phyloP scores from a whole-genome alignment of 495 filamentous ascomycete species.

The Aspergillus taichungensis region DNA sequence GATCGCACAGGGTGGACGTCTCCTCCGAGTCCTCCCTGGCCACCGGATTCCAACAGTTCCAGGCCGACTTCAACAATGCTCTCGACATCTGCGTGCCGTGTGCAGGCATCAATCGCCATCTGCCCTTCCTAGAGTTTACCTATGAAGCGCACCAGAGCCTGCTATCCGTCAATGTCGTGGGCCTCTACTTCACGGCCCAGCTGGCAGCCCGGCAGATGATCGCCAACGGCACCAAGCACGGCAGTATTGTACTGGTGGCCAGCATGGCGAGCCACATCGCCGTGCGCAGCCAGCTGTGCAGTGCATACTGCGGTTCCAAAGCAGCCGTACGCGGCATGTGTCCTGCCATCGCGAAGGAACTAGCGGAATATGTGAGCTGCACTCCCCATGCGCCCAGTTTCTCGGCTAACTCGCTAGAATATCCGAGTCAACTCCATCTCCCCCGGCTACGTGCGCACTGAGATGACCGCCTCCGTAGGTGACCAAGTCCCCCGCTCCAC shows the following conservation, averaged over 20 bases:
- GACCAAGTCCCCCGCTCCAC: too few relatives aligned
- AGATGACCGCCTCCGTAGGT: constrained; percentile 42
- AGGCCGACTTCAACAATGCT: constrained; percentile 29
- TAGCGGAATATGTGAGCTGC: constrained; percentile 26
- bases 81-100: constrained; percentile 35
- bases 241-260: constrained; percentile 39
- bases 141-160: constrained; percentile 36
- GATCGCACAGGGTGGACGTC: constrained; percentile 45
- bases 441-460: constrained; percentile 39
- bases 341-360: constrained; percentile 63
- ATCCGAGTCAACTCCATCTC: constrained; percentile 40
- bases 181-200: constrained; percentile 36
- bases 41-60: constrained; percentile 41
- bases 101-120: constrained; percentile 32
- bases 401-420: constrained; percentile 6
- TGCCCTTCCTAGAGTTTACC: constrained; percentile 30
- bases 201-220: constrained; percentile 41
- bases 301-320: constrained; percentile 65
- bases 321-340: constrained; percentile 53
- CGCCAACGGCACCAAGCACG: constrained; percentile 33
- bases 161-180: constrained; percentile 27
- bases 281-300: constrained; percentile 65
- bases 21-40: constrained; percentile 52
- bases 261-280: constrained; percentile 42
- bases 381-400: not conserved